Base-by-base conservation (phyloP, 345 rosid species). In the Orychophragmus violaceus region DNA sequence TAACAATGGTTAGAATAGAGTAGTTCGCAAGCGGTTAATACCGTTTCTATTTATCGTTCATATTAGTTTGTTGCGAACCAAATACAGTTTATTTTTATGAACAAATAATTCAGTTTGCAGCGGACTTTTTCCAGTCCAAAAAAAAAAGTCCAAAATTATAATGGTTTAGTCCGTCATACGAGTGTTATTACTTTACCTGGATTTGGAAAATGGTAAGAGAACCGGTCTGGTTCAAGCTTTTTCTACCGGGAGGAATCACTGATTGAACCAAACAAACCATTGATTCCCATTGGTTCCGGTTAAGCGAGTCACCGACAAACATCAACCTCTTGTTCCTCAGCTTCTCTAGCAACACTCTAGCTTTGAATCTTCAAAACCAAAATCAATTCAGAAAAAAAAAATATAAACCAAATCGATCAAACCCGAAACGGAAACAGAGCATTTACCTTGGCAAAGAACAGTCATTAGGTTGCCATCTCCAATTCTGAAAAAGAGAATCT, bases 211-310 rank as follows among this genome's bases (percentile, higher is more conserved):
- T 51, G 36, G 88, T 70, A 22, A 86, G 84, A 25, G 95, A 85
- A 13, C 88, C 90, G 37, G 80, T 49, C 63, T 67, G 83, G 82
- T 72, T 83, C 79, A 85, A 75, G 82, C 83, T 85, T 54, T 94
- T 94, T 50, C 78, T 77, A 29, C 87, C 84, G 13, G 75, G 68
- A 35, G 95, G 87, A 73, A 78, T n/a, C 28, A 67, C 89, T 24
- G 99, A 89, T 77, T 95, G 93, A 79, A 80, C 90, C 82, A 95
- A 75, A 74, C 99, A 95, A 71, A 91, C 58, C 99, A 95, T 84
- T 45, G 99, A 94, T 78, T 91, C 99, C 99, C 99, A 94, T 53
- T 94, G 99, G 49, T 95, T 95, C 50, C 99, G 77, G 71, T 95
- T 95, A 63, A 95, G 42, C 6, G 99, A 95, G 76, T 95, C 99